These are phyloP conservation scores for Zygosaccharomyces lentus DNA, from an alignment of 805 yeast genomes.

Conservation along the genomic window DNA sequence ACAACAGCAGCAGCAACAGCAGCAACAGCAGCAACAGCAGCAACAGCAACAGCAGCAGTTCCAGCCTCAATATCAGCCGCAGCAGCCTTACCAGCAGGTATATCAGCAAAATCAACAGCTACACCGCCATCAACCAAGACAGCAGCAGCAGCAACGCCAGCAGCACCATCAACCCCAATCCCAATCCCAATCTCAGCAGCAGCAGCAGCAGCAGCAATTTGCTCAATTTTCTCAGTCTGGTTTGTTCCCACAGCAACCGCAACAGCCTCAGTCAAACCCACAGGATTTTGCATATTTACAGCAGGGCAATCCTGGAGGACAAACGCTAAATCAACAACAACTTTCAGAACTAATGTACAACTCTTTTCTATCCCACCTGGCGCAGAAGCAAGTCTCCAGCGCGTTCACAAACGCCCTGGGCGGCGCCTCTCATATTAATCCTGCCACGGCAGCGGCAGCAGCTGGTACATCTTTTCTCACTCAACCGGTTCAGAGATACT, in stretches of 20 bases:
- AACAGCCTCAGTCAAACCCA: constrained; percentile 10
- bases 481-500: constrained; percentile 29
- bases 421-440: constrained; percentile 19
- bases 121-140: constrained; percentile 10
- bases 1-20: constrained; percentile 9
- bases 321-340: constrained; percentile 27
- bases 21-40: constrained; percentile 12
- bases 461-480: constrained; percentile 21
- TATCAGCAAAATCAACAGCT: constrained; percentile 11
- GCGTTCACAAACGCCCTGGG: constrained; percentile 18
- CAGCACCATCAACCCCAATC: constrained; percentile 12
- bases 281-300: constrained; percentile 23
- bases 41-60: constrained; percentile 11
- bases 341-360: constrained; percentile 35
- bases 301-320: constrained; percentile 14
- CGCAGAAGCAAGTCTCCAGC: constrained; percentile 29
- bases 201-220: constrained; percentile 3
- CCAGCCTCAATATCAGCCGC: constrained; percentile 9
- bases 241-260: constrained; percentile 3
- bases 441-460: constrained; percentile 23
- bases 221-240: constrained; percentile 5
- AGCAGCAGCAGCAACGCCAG: constrained; percentile 14
- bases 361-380: constrained; percentile 32
- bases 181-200: too few relatives aligned
- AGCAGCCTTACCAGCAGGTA: constrained; percentile 15